Conservation (phyloP, 2,329 filamentous ascomycete genomes). For the Talaromyces sp. region DNA sequence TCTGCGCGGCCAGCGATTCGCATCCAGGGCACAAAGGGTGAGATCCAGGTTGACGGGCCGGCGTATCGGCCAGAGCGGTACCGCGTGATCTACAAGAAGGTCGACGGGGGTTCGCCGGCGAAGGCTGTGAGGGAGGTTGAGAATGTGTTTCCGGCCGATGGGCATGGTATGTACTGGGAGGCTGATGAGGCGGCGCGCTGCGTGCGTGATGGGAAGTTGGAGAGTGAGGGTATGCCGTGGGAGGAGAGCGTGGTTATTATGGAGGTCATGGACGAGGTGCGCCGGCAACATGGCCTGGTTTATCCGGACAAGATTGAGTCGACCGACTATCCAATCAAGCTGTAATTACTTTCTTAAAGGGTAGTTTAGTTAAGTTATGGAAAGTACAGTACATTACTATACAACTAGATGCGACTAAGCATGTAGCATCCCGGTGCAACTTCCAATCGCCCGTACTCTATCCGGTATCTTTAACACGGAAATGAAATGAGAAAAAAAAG, state of each 20-base stretch:
- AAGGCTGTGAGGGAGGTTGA: conserved; percentile 29
- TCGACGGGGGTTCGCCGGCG: conserved; percentile 36
- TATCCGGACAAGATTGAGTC: conserved; percentile 65
- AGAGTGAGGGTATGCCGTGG: conserved; percentile 66
- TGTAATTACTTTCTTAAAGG: conserved; percentile 18
- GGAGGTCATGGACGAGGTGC: conserved; percentile 70
- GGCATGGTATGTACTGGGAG: conserved; percentile 86
- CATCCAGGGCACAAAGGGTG: conserved; percentile 74
- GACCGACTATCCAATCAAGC: conserved; percentile 47
- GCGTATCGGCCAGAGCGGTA: conserved; percentile 65
- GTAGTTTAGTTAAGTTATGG: neutral
- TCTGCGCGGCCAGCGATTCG: conserved; percentile 63
- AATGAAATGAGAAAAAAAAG: neutral
- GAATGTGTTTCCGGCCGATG: conserved; percentile 49
- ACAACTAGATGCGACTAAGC: conserved; percentile 9
- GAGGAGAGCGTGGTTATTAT: conserved; percentile 80
- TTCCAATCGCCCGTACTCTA: conserved; percentile 7
- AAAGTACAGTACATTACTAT: conserved; percentile 14
- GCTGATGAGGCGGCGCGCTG: conserved; percentile 74
- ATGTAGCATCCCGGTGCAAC: conserved; percentile 10
- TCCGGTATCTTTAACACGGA: conserved; percentile 7
- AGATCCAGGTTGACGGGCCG: conserved; percentile 73
- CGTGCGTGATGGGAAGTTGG: conserved; percentile 68
- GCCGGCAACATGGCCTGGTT: conserved; percentile 56
- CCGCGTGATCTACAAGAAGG: conserved; percentile 53